Percentiles rank a stretch among this genome's conserved stretches.
phyloP scores from a whole-genome alignment of 2,329 filamentous ascomycete genomes.

The Rhexocercosporidium sp. region DNA sequence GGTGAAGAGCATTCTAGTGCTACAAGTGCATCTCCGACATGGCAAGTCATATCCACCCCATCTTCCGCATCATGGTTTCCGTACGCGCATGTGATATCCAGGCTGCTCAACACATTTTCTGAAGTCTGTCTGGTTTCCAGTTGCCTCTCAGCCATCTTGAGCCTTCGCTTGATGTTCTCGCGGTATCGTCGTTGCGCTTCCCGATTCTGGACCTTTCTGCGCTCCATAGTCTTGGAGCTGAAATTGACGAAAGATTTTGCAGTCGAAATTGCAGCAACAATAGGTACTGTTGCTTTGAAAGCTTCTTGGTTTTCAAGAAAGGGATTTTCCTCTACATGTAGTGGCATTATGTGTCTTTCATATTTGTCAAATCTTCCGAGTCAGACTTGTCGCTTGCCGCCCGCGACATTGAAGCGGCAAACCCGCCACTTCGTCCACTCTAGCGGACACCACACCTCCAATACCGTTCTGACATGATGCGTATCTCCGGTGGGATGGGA shows the following conservation, averaged over 20 bases:
- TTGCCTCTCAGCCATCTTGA: not conserved
- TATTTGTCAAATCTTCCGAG: not conserved
- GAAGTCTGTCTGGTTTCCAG: not conserved
- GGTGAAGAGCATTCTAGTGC: not conserved
- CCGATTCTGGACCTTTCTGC: constrained; percentile 4
- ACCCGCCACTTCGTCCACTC: not conserved
- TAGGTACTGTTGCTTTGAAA: no score
- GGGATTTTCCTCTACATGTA: no score
- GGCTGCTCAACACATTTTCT: no score
- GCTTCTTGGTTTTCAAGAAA: no score
- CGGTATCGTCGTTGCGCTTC: constrained; percentile 7
- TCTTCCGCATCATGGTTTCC: not conserved
- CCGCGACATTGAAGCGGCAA: not conserved
- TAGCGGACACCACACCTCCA: not conserved
- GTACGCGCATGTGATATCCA: not conserved
- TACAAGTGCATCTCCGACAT: no score
- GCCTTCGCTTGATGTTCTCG: constrained; percentile 8
- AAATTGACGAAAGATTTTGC: no score
- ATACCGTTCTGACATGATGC: not conserved
- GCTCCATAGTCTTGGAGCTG: no score
- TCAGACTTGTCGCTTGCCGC: not conserved
- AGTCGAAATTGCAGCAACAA: no score
- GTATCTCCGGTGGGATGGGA: not conserved
- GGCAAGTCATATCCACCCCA: not conserved
- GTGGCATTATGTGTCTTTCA: no score